Conservation (phyloP, 2,329 filamentous ascomycete genomes). For the Tolypocladium amazonense region DNA sequence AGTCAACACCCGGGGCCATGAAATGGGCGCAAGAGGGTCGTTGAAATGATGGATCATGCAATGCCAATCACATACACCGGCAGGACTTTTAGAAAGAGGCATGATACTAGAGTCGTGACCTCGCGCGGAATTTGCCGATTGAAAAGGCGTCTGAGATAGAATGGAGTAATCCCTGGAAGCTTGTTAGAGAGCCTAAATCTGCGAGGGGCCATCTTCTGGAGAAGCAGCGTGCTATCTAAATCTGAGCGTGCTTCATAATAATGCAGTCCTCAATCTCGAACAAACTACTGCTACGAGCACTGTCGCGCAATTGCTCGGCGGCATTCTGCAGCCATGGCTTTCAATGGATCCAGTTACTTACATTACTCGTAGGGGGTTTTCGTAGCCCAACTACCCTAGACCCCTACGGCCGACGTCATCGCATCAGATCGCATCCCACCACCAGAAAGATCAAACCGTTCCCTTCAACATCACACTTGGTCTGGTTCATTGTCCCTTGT, state of each 20-base stretch:
- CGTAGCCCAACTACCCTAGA: neutral
- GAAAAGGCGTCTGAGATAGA: neutral
- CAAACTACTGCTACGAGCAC: too few species aligned
- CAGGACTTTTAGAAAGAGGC: neutral
- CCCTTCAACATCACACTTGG: neutral
- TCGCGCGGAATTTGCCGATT: neutral
- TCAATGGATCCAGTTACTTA: neutral
- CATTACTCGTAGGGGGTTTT: too few species aligned
- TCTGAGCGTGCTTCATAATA: too few species aligned
- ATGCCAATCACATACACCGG: neutral
- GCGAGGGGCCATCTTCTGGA: neutral
- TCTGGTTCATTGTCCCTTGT: neutral
- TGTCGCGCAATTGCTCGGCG: too few species aligned
- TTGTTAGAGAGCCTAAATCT: neutral
- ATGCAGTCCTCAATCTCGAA: too few species aligned
- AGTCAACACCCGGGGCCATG: neutral
- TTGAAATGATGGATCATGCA: neutral
- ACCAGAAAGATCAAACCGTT: neutral
- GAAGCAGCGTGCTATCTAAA: neutral
- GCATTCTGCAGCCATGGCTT: too few species aligned
- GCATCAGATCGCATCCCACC: neutral
- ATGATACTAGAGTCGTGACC: too few species aligned
- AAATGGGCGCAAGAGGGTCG: neutral
- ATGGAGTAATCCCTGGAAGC: neutral
- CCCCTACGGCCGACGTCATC: neutral